Conservation (phyloP, 2,329 filamentous ascomycete species). For the Fusarium brevicatenulatum region DNA sequence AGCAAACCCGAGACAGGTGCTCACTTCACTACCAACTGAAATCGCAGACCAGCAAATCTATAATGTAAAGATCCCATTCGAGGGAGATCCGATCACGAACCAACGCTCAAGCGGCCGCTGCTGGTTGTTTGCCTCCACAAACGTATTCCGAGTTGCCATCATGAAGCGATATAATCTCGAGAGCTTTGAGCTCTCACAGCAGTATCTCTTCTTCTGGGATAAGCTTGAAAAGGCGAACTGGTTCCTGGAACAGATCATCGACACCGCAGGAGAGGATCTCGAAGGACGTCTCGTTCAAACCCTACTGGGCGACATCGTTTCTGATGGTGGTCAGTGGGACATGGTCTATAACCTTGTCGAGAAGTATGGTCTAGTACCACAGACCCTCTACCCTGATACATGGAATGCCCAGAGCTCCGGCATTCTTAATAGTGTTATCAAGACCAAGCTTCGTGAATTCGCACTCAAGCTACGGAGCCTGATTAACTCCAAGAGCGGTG, state of each 20-base stretch:
- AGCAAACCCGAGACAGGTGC: conserved; percentile 72
- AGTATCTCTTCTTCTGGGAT: conserved; percentile 93
- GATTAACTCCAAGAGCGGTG: conserved; percentile 46
- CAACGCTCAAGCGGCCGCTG: conserved; percentile 84
- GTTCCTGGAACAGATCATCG: conserved; percentile 85
- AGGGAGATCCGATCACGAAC: conserved; percentile 86
- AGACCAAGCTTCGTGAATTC: conserved; percentile 87
- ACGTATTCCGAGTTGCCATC: conserved; percentile 87
- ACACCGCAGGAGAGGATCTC: conserved; percentile 75
- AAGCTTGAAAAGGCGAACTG: conserved; percentile 93
- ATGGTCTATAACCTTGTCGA: conserved; percentile 88
- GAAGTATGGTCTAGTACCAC: conserved; percentile 90
- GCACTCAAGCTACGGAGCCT: conserved; percentile 76
- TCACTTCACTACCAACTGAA: conserved; percentile 70
- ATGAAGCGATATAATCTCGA: conserved; percentile 85
- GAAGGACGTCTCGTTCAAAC: conserved; percentile 78
- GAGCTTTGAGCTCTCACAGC: conserved; percentile 85
- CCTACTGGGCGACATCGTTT: conserved; percentile 73
- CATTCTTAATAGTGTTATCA: conserved; percentile 77
- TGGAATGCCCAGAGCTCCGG: conserved; percentile 79
- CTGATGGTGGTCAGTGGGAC: conserved; percentile 90
- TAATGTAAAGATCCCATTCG: conserved; percentile 83
- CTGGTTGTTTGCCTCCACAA: conserved; percentile 94
- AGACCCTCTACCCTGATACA: conserved; percentile 82
- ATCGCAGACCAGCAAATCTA: conserved; percentile 81